A percentile compares a stretch with the other conserved stretches of the same genome.
phyloP scores from a whole-genome alignment of 164 flowering plant genomes.

The Euptelea pleiosperma region DNA sequence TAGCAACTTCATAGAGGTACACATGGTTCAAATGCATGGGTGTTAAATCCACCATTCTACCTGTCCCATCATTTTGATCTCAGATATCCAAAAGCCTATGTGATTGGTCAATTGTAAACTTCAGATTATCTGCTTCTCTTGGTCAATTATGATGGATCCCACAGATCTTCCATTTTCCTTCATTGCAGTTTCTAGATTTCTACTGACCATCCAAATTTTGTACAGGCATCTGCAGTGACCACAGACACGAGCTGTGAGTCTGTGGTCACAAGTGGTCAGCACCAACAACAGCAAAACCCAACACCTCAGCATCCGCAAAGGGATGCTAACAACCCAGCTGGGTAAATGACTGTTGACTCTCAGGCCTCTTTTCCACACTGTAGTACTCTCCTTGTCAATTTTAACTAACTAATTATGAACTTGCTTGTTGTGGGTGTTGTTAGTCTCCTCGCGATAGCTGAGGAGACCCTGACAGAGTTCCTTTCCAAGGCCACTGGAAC shows the following conservation, averaged over 20 bases:
- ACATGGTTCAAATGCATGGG: too few relatives aligned
- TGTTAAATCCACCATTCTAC: too few relatives aligned
- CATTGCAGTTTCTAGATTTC: neutral
- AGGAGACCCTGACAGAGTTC: slow-evolving; percentile 97
- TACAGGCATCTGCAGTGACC: slow-evolving; percentile 56
- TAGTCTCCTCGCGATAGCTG: slow-evolving; percentile 80
- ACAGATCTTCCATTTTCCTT: too few relatives aligned
- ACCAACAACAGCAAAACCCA: slow-evolving; percentile 71
- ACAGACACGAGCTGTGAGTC: slow-evolving; percentile 88
- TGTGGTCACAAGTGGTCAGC: slow-evolving; percentile 79
- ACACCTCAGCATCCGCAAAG: slow-evolving; percentile 62
- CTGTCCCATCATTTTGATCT: too few relatives aligned
- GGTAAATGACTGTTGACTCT: slow-evolving; percentile 32
- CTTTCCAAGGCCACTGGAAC: slow-evolving; percentile 95
- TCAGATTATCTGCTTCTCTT: too few relatives aligned
- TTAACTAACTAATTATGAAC: neutral
- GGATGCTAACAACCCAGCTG: slow-evolving; percentile 91
- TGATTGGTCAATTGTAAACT: too few relatives aligned
- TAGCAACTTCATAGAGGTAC: too few relatives aligned
- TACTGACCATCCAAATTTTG: neutral
- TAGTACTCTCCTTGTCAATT: neutral
- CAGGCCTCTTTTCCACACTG: neutral
- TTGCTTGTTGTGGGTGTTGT: neutral
- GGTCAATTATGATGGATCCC: too few relatives aligned
- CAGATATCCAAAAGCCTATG: too few relatives aligned